These are phyloP conservation scores for Albugo laibachii DNA, from an alignment of 352 stramenopile species.

Conservation along the genomic window DNA sequence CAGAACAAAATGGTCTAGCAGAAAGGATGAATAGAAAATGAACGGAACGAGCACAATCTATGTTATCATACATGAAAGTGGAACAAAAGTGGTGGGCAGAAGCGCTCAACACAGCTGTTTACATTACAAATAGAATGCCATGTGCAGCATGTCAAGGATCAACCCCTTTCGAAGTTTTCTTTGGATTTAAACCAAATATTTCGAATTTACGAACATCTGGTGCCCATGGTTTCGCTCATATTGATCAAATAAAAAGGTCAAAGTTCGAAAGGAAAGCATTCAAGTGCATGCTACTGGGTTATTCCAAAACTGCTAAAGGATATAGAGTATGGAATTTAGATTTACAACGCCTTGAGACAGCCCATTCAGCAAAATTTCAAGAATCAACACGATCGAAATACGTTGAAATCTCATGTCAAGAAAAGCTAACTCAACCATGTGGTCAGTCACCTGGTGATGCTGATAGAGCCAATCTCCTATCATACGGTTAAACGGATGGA, in stretches of 20 bases:
- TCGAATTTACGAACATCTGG: slow-evolving; percentile 5
- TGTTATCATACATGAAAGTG: slow-evolving; percentile 1
- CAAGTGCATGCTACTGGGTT: slow-evolving; percentile 5
- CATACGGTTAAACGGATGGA: too few species aligned
- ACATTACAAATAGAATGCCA: slow-evolving; percentile 3
- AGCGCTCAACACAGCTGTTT: slow-evolving; percentile 6
- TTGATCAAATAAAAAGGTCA: neutral
- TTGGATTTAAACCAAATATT: neutral
- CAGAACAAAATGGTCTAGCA: slow-evolving; percentile 3
- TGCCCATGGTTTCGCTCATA: slow-evolving; percentile 6
- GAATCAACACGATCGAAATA: too few species aligned
- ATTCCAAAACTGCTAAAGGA: slow-evolving; percentile 1
- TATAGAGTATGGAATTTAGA: neutral
- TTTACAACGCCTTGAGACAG: too few species aligned
- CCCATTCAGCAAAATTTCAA: too few species aligned
- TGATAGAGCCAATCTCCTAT: too few species aligned
- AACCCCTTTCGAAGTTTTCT: slow-evolving; percentile 2
- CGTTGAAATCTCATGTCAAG: too few species aligned
- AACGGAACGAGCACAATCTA: slow-evolving; percentile 4
- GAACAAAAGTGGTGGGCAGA: slow-evolving; percentile 4
- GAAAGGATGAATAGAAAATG: slow-evolving; percentile 5
- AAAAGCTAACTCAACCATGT: too few species aligned
- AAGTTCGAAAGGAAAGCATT: slow-evolving; percentile 4
- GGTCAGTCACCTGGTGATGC: too few species aligned
- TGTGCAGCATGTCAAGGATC: neutral